Evolutionary conservation across 179 eudicot species (phyloP).

Genomic region (Amaranthus tricolor): DNA sequence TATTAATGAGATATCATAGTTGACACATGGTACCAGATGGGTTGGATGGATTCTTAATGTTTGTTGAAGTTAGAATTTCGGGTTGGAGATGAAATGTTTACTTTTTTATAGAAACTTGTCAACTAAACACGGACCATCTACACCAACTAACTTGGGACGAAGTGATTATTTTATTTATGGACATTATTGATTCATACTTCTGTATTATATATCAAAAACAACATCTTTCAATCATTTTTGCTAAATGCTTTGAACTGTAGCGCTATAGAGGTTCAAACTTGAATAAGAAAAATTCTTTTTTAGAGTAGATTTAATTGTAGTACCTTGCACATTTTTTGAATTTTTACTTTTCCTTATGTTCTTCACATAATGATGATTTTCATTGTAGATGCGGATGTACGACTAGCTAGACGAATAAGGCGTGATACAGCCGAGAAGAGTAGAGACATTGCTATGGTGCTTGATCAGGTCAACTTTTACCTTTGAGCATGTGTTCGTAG

Average conservation of each 20-base stretch:
- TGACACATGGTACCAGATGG: not conserved
- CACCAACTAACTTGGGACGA: too few species aligned
- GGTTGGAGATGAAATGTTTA: too few species aligned
- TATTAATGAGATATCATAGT: too few species aligned
- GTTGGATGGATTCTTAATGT: not conserved
- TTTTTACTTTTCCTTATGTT: conserved; percentile 25
- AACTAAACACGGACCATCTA: too few species aligned
- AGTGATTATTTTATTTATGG: too few species aligned
- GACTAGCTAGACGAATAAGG: conserved; percentile 93
- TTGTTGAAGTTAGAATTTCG: too few species aligned
- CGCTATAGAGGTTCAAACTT: not conserved
- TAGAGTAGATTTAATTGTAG: not conserved
- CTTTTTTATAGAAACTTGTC: too few species aligned
- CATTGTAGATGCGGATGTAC: conserved; percentile 96
- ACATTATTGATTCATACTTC: too few species aligned
- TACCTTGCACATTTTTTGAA: not conserved
- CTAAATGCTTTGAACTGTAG: not conserved
- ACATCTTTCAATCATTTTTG: not conserved
- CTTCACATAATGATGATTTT: conserved; percentile 40
- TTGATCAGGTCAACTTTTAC: conserved; percentile 73
- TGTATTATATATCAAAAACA: too few species aligned
- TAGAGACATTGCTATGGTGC: conserved; percentile 72
- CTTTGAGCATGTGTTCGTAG: conserved; percentile 3
- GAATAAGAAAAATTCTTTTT: not conserved
- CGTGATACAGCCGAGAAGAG: conserved; percentile 87